Evolutionary conservation across 2,329 filamentous ascomycete species (phyloP).

Genomic region (Stemphylium lycopersici): DNA sequence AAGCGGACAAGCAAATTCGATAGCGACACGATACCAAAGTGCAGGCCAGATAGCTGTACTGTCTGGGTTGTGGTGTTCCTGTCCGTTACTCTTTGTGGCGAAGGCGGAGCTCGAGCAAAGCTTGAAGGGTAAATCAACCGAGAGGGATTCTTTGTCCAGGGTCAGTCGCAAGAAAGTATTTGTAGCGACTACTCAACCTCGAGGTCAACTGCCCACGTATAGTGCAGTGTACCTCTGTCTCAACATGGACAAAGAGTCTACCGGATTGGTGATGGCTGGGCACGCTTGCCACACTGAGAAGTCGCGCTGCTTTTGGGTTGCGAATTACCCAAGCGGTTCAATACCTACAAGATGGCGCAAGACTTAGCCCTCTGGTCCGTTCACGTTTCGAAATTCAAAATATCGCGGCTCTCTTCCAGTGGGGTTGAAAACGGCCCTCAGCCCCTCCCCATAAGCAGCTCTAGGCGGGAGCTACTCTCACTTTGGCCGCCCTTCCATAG

Average conservation of each 20-base stretch:
- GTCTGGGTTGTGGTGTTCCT: conserved; percentile 43
- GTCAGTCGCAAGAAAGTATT: conserved; percentile 46
- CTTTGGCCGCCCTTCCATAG: conserved; percentile 26
- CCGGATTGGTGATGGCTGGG: conserved; percentile 46
- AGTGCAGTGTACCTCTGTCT: conserved; percentile 41
- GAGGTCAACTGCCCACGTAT: conserved; percentile 45
- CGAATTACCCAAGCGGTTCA: conserved; percentile 25
- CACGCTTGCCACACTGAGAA: conserved; percentile 41
- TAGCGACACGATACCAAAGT: conserved; percentile 23
- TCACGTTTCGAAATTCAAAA: conserved; percentile 33
- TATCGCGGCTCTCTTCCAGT: conserved; percentile 33
- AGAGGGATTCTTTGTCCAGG: conserved; percentile 47
- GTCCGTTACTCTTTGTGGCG: conserved; percentile 43
- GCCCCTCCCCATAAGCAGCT: conserved; percentile 30
- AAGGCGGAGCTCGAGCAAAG: conserved; percentile 32
- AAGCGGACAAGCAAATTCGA: conserved; percentile 38
- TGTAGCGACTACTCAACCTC: conserved; percentile 45
- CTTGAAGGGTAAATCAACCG: conserved; percentile 41
- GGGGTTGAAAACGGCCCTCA: conserved; percentile 42
- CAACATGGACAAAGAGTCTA: conserved; percentile 50
- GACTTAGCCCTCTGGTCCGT: conserved; percentile 26
- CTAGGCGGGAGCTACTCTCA: conserved; percentile 32
- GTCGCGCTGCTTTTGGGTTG: conserved; percentile 44
- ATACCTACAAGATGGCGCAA: conserved; percentile 28
- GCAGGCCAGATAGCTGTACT: conserved; percentile 35